Evolutionary conservation across 2,329 filamentous ascomycete genomes (phyloP), one percentile per base, ranked within the genome.

Genomic region (Helotiales sp.): DNA sequence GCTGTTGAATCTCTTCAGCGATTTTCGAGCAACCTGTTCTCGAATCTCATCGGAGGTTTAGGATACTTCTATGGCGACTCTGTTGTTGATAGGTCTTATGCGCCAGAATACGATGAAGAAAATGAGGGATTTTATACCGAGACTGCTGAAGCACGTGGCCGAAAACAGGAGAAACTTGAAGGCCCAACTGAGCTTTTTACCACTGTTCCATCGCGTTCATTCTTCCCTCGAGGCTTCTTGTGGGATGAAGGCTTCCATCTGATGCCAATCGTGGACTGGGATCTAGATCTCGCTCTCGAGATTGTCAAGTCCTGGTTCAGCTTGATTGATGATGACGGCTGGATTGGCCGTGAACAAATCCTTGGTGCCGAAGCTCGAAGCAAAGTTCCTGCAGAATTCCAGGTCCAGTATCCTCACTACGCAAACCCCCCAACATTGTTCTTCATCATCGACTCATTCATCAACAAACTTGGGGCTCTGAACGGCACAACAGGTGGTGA

Each of bases 161-260:
- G 86, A 58, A 86, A 84, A 55, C 75, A 84, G 62, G 86, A 92
- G 63, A 79, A 85, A 59, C 75, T 88, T 0, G 92, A 96, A 69
- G 91, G 91, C 0, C 91, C 93, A 1, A 90, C 88, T 54, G 91
- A 96, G 72, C 83, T 99, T 2, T 98, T 93, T 72, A 96, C 93
- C 6, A 91, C 87, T 67, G 88, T 98, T 56, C 95, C 95, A 0
- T 98, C 93, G 8, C 82, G 95, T 4, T 90, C 95, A 0, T 99
- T 99, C 78, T 99, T 99, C 75, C 95, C 95, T 1, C 84, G 95
- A 60, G 95, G 95, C 0, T 99, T 99, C 72, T 80, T 98, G 3
- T 99, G 95, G 95, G 95, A 99, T 68, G 95, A 99, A 73, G 95
- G 95, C 0, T 99, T 98, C 75, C 95, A 99, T 70, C 79, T 99